Percentiles rank a stretch among this genome's conserved stretches.
Evolutionary conservation across 164 flowering plant genomes (phyloP).

Genomic region (Aristolochia contorta): DNA sequence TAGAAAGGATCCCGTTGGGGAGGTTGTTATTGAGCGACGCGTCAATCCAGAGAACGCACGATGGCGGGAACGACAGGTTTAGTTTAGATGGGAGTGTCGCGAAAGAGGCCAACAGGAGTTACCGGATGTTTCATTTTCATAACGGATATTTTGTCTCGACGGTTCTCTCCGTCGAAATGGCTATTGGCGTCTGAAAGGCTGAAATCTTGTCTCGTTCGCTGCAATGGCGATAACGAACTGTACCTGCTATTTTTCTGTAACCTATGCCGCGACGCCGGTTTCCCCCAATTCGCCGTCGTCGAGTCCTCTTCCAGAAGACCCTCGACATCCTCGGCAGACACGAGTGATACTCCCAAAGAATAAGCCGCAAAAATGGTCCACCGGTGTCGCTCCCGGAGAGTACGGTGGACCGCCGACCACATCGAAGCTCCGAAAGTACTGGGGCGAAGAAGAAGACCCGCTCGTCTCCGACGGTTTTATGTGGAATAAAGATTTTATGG

Average conservation of each 20-base stretch:
- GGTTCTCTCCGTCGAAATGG: too few relatives aligned
- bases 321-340: constrained; percentile 18
- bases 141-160: too few relatives aligned
- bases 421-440: constrained; percentile 73
- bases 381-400: constrained; percentile 84
- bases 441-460: constrained; percentile 89
- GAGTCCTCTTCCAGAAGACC: not conserved
- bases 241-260: constrained; percentile 9
- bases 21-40: too few relatives aligned
- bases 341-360: constrained; percentile 70
- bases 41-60: too few relatives aligned
- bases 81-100: too few relatives aligned
- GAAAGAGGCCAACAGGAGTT: too few relatives aligned
- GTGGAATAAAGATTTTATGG: constrained; percentile 92
- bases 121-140: too few relatives aligned
- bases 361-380: constrained; percentile 81
- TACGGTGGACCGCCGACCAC: constrained; percentile 87
- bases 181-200: too few relatives aligned
- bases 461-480: constrained; percentile 56
- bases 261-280: constrained; percentile 11
- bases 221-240: not conserved
- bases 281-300: constrained; percentile 11
- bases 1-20: too few relatives aligned
- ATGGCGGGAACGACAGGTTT: too few relatives aligned
- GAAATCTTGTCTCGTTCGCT: too few relatives aligned